Percentiles rank a stretch among this genome's conserved stretches.
phyloP scores from a whole-genome alignment of 2,329 filamentous ascomycete species.

The Magnaporthiopsis poae region DNA sequence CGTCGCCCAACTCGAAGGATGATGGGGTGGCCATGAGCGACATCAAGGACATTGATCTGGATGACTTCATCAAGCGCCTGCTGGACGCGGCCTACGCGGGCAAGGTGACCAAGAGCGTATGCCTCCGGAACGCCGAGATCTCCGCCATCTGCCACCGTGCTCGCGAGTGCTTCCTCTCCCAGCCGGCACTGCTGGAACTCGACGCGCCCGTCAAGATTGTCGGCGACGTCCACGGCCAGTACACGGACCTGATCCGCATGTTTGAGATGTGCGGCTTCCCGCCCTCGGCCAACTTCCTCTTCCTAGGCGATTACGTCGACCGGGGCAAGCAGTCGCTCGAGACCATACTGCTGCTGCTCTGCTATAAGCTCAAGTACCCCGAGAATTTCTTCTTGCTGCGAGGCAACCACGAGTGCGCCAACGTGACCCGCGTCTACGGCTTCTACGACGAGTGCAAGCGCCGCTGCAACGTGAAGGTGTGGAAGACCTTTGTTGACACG shows the following conservation, averaged over 20 bases:
- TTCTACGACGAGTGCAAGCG: conserved; percentile 99
- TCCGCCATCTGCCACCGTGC: conserved; percentile 83
- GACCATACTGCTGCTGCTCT: conserved; percentile 82
- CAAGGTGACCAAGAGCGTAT: conserved; percentile 95
- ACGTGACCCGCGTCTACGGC: conserved; percentile 88
- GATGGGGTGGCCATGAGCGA: conserved; percentile 72
- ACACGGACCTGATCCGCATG: conserved; percentile 89
- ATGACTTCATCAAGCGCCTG: conserved; percentile 92
- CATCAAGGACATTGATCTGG: conserved; percentile 83
- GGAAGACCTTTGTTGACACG: conserved; percentile 95
- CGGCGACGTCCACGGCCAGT: conserved; percentile 92
- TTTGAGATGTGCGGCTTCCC: conserved; percentile 99
- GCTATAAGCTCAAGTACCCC: conserved; percentile 94
- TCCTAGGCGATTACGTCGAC: conserved; percentile 92
- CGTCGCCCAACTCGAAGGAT: conserved; percentile 26
- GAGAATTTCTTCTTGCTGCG: conserved; percentile 94
- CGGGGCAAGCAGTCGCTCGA: conserved; percentile 91
- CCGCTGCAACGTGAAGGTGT: conserved; percentile 90
- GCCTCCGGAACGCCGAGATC: conserved; percentile 95
- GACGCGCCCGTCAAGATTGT: conserved; percentile 96
- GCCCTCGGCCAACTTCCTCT: conserved; percentile 82
- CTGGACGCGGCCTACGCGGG: conserved; percentile 90
- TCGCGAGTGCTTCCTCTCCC: conserved; percentile 78
- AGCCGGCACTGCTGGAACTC: conserved; percentile 84
- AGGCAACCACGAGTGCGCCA: conserved; percentile 94